Percentiles rank a stretch among this genome's conserved stretches.
Conservation (phyloP, 2,329 filamentous ascomycete genomes). For the Fusarium globosum region DNA sequence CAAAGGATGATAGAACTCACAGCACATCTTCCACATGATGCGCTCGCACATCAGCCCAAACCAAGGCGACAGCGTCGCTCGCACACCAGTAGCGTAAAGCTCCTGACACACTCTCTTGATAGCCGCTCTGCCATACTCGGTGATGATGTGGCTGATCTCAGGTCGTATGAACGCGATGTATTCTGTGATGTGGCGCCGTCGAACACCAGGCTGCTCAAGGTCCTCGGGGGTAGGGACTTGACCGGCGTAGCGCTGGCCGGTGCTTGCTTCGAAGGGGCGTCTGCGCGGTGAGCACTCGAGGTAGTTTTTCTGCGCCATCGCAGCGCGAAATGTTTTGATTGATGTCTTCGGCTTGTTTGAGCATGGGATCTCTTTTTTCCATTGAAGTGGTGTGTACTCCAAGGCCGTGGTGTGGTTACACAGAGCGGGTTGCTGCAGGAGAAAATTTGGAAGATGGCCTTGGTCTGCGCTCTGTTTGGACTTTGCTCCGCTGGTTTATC, state of each 20-base stretch:
- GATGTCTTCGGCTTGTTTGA: too few species aligned
- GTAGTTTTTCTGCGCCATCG: neutral
- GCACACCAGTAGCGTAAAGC: neutral
- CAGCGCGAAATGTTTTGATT: too few species aligned
- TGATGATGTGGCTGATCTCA: neutral
- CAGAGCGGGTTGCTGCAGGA: neutral
- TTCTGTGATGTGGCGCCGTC: neutral
- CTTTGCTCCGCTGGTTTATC: neutral
- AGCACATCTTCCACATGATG: neutral
- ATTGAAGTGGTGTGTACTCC: too few species aligned
- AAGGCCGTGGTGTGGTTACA: neutral
- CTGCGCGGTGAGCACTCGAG: neutral
- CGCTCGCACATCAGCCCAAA: neutral
- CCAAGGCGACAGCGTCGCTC: neutral
- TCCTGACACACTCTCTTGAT: neutral
- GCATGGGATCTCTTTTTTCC: too few species aligned
- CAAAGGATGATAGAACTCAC: neutral
- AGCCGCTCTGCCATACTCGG: neutral
- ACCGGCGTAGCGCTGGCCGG: neutral
- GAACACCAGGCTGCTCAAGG: neutral
- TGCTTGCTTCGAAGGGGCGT: neutral
- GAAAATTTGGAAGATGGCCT: too few species aligned
- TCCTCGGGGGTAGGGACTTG: neutral
- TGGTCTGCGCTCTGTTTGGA: too few species aligned
- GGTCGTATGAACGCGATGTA: constrained; percentile 8